phyloP scores from a whole-genome alignment of 169 alveolate species.

The Cryptosporidium meleagridis region DNA sequence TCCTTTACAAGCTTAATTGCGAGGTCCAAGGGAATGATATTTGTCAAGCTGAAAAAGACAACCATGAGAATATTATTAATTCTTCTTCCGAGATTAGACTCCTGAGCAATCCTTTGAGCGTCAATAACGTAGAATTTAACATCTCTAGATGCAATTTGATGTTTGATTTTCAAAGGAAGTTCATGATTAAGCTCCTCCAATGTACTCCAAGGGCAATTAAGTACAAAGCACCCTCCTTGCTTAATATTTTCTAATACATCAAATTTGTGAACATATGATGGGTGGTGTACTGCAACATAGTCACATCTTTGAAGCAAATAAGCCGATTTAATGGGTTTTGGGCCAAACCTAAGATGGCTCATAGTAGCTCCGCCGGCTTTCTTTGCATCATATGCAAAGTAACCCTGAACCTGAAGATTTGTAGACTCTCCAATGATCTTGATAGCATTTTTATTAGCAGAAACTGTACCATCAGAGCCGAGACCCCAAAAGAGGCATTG shows the following conservation, averaged over 20 bases:
- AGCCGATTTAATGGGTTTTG: constrained; percentile 78
- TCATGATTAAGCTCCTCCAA: constrained; percentile 47
- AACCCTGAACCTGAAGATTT: constrained; percentile 79
- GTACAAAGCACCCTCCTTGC: constrained; percentile 77
- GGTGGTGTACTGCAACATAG: constrained; percentile 81
- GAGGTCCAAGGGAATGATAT: constrained; percentile 78
- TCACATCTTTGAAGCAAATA: constrained; percentile 77
- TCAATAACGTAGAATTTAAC: constrained; percentile 77
- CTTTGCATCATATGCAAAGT: constrained; percentile 81
- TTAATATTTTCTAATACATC: constrained; percentile 57
- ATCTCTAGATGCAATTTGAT: constrained; percentile 59
- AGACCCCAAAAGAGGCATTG: constrained; percentile 82
- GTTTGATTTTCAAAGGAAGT: constrained; percentile 59
- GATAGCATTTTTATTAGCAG: constrained; percentile 82
- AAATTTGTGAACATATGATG: constrained; percentile 70
- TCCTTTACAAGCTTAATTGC: constrained; percentile 77
- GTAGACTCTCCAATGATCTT: constrained; percentile 80
- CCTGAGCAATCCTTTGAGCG: constrained; percentile 77
- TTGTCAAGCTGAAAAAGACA: constrained; percentile 77
- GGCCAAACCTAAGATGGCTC: constrained; percentile 80
- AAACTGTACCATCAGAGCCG: constrained; percentile 81
- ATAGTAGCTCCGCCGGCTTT: constrained; percentile 82
- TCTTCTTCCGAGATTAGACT: constrained; percentile 77
- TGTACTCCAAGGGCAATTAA: constrained; percentile 79
- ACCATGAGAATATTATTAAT: constrained; percentile 78